Conservation (phyloP, 106 monocot species). For the Agapanthus africanus region DNA sequence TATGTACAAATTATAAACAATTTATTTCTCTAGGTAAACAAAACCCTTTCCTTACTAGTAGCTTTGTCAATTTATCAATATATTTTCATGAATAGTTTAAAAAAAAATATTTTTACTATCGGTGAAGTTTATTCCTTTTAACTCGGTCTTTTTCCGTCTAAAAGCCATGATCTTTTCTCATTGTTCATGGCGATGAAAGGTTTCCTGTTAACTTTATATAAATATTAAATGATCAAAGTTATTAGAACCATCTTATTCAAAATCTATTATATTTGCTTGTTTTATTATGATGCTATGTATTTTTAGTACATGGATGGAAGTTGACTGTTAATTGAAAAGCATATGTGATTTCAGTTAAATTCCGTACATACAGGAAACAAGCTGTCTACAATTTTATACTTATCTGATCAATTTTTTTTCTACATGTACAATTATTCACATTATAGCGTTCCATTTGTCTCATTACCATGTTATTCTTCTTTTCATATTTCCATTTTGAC, state of each 20-base stretch:
- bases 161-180: no score
- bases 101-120: neutral
- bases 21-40: neutral
- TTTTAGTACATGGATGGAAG: neutral
- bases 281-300: neutral
- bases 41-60: neutral
- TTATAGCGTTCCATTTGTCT: neutral
- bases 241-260: neutral
- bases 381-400: neutral
- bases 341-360: neutral
- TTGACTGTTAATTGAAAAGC: neutral
- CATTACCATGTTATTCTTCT: conserved; percentile 2
- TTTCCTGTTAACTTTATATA: neutral
- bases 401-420: neutral
- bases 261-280: neutral
- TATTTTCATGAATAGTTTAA: neutral
- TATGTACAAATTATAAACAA: neutral
- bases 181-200: neutral
- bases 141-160: neutral
- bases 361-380: neutral
- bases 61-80: neutral
- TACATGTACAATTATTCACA: neutral
- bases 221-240: neutral
- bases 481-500: neutral
- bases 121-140: neutral